phyloP scores from a whole-genome alignment of 495 filamentous ascomycete species.

The Neurospora tetrasperma region DNA sequence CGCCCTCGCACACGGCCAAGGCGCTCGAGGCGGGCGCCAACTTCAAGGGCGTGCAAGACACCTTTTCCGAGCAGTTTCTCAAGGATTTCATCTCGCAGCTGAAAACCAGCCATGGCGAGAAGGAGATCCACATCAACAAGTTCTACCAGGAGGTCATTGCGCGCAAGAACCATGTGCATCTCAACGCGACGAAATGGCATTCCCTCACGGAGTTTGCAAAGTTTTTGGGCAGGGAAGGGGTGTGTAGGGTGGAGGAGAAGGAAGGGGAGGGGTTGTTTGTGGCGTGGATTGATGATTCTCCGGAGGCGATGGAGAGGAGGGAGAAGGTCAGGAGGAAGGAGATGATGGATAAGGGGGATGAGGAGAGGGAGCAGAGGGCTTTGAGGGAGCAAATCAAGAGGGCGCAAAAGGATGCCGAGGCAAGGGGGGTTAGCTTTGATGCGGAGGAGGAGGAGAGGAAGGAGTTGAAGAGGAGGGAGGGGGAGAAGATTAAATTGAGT shows the following conservation, averaged over 20 bases:
- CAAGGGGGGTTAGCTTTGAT: constrained; percentile 28
- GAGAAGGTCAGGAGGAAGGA: constrained; percentile 79
- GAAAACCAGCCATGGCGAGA: constrained; percentile 73
- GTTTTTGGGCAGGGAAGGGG: constrained; percentile 68
- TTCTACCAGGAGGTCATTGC: constrained; percentile 87
- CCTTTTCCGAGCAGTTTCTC: constrained; percentile 68
- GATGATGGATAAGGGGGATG: constrained; percentile 76
- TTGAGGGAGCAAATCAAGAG: constrained; percentile 71
- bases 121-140: constrained; percentile 72
- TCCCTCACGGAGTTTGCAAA: constrained; percentile 81
- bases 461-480: constrained; percentile 57
- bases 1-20: constrained; percentile 73
- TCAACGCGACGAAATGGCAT: constrained; percentile 86
- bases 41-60: constrained; percentile 59
- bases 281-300: constrained; percentile 82
- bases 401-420: constrained; percentile 49
- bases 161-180: constrained; percentile 77
- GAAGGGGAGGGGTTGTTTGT: constrained; percentile 74
- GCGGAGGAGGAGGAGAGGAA: constrained; percentile 37
- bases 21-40: constrained; percentile 81
- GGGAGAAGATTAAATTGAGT: constrained; percentile 73
- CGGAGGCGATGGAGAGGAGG: constrained; percentile 66
- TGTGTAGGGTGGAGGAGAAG: constrained; percentile 78
- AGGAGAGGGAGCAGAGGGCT: constrained; percentile 71
- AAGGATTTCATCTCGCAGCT: constrained; percentile 68